Evolutionary conservation across 305 asterid species (phyloP), one percentile per base, ranked within the genome.

Genomic region (Fraxinus velutina): DNA sequence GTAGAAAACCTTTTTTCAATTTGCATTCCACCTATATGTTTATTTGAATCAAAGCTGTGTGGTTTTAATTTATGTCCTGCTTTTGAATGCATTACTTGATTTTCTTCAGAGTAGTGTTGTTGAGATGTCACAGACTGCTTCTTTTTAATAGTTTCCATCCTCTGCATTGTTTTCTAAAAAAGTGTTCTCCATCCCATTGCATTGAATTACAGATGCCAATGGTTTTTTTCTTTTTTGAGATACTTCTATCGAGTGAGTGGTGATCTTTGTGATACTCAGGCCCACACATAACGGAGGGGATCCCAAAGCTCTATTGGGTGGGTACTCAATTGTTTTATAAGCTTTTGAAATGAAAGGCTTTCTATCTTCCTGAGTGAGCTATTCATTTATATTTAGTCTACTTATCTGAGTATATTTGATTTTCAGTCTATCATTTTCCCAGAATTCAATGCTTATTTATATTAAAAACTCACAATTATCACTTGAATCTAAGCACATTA

Each of bases 231-330:
- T 77, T 76, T 27, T 75, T 9, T 10, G 57, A 36, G 77, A 68
- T 39, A 29, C 73, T 66, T 66, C 73, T 66, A 77, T 85, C 86
- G 81, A 82, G 86, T 75, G 81, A 80, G 81, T 82, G 84, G 72
- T 78, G 82, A 85, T 87, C 86, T 85, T 85, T 85, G 82, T 87
- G 81, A 84, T 85, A 82, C 88, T 87, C 88, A 83, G 93, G 90
- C 89, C 83, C 87, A 84, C 30, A 79, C 86, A 73, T 85, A 77
- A 81, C 86, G 80, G 86, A 86, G 87, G 87, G 83, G 86, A 83
- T 87, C 85, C 87, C 87, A 83, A 78, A 86, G 88, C 89, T 88
- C 86, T 86, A 77, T 85, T 77, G 86, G 88, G 87, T 86, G 86
- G 88, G 83, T 88, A 81, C 84, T 83, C 89, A 75, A 79, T 83